Conservation (phyloP, 495 filamentous ascomycete species). For the Immersiella caudata region DNA sequence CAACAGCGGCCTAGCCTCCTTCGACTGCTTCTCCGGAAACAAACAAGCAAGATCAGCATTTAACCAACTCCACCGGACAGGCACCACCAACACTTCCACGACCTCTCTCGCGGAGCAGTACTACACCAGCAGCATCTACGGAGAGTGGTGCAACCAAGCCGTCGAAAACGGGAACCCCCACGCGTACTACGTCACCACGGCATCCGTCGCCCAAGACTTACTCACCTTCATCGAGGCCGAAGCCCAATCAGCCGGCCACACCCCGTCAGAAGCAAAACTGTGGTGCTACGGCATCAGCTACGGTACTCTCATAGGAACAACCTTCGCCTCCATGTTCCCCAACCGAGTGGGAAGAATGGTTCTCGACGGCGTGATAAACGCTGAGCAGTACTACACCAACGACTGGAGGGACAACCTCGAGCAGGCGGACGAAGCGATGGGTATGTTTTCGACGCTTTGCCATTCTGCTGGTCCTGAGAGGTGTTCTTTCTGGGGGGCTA, state of each 20-base stretch:
- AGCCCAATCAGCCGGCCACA: not conserved
- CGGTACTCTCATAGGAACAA: constrained; percentile 5
- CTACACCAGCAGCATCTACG: constrained; percentile 7
- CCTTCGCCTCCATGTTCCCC: constrained; percentile 15
- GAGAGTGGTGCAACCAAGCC: constrained; percentile 13
- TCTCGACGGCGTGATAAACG: not conserved
- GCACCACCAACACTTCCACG: constrained; percentile 10
- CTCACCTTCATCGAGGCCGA: constrained; percentile 10
- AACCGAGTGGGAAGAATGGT: constrained; percentile 10
- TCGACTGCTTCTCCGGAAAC: constrained; percentile 12
- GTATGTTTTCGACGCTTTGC: not conserved
- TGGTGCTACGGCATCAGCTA: constrained; percentile 18
- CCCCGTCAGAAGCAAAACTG: constrained; percentile 1
- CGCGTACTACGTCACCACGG: constrained; percentile 9
- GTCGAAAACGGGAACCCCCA: not conserved
- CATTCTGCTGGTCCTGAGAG: constrained; percentile 6
- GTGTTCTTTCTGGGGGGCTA: constrained; percentile 7
- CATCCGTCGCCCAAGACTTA: constrained; percentile 3
- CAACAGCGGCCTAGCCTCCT: constrained; percentile 2
- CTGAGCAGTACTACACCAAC: constrained; percentile 11
- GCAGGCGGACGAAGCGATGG: constrained; percentile 12
- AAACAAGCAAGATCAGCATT: constrained; percentile 2
- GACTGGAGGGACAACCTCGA: constrained; percentile 16
- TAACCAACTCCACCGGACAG: not conserved
- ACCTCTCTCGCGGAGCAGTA: constrained; percentile 2